phyloP scores from a whole-genome alignment of 2,329 filamentous ascomycete genomes.

The Diaporthe sp. region DNA sequence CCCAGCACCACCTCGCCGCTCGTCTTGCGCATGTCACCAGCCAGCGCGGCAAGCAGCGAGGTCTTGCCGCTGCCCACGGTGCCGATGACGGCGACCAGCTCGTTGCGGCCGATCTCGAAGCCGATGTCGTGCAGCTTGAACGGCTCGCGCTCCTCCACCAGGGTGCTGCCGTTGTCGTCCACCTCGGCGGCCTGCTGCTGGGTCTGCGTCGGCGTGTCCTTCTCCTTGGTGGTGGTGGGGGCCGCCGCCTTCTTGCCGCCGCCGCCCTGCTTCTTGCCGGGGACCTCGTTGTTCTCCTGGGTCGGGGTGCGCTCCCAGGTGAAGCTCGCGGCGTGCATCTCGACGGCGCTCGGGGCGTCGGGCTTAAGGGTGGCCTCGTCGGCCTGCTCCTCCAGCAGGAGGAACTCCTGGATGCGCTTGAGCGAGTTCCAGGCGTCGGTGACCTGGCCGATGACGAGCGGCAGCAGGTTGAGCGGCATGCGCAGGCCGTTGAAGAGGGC shows the following conservation, averaged over 20 bases:
- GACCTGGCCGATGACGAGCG: slow-evolving; percentile 88
- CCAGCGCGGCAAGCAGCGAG: slow-evolving; percentile 88
- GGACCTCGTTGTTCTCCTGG: slow-evolving; percentile 37
- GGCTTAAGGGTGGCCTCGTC: slow-evolving; percentile 73
- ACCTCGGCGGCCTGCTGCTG: slow-evolving; percentile 42
- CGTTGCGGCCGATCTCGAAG: slow-evolving; percentile 78
- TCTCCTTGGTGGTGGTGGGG: slow-evolving; percentile 55
- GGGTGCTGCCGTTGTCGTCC: slow-evolving; percentile 65
- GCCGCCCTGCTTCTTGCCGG: slow-evolving; percentile 59
- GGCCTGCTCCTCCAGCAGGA: slow-evolving; percentile 86
- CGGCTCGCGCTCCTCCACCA: slow-evolving; percentile 70
- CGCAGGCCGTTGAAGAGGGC: slow-evolving; percentile 94
- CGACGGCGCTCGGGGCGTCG: slow-evolving; percentile 77
- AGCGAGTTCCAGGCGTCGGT: slow-evolving; percentile 91
- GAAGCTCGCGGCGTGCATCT: slow-evolving; percentile 80
- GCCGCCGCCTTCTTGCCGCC: slow-evolving; percentile 52
- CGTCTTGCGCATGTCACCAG: slow-evolving; percentile 93
- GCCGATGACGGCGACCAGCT: slow-evolving; percentile 88
- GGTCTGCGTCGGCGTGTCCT: slow-evolving; percentile 32
- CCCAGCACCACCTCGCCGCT: slow-evolving; percentile 80
- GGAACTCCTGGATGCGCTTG: slow-evolving; percentile 87
- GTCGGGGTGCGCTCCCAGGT: slow-evolving; percentile 81
- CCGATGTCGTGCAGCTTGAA: slow-evolving; percentile 80
- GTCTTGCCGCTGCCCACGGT: slow-evolving; percentile 92
- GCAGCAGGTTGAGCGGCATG: slow-evolving; percentile 89